phyloP scores from a whole-genome alignment of 148 eudicot genomes.

The Cornus suecica region DNA sequence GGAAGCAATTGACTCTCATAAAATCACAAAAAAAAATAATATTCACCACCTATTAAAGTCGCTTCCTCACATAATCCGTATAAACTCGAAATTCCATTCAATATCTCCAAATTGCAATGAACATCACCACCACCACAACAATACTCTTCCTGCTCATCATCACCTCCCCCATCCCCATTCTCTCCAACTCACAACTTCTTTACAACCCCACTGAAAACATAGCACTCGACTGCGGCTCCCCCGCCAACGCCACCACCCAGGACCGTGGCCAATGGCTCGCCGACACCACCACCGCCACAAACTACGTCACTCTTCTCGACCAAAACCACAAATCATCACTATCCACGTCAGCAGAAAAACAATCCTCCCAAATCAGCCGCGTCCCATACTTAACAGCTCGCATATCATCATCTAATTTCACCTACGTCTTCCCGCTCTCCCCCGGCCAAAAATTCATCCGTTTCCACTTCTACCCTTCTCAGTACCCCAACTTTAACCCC shows the following conservation, averaged over 20 bases:
- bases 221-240: background rate
- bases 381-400: background rate
- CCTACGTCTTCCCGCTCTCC: background rate
- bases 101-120: too few species aligned
- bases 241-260: background rate
- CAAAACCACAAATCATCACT: background rate
- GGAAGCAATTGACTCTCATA: too few species aligned
- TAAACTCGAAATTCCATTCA: too few species aligned
- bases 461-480: background rate
- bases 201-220: background rate
- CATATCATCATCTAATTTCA: background rate
- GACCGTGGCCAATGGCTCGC: background rate
- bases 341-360: background rate
- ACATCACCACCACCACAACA: background rate
- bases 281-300: background rate
- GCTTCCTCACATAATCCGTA: too few species aligned
- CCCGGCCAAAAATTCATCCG: background rate
- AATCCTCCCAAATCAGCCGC: background rate
- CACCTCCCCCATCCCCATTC: background rate
- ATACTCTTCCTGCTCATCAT: too few species aligned
- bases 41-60: too few species aligned
- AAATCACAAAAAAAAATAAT: too few species aligned
- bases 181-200: too few species aligned
- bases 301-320: too few species aligned
- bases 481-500: background rate